Conservation (phyloP, 148 eudicot species). For the Vaccinium corymbosum region DNA sequence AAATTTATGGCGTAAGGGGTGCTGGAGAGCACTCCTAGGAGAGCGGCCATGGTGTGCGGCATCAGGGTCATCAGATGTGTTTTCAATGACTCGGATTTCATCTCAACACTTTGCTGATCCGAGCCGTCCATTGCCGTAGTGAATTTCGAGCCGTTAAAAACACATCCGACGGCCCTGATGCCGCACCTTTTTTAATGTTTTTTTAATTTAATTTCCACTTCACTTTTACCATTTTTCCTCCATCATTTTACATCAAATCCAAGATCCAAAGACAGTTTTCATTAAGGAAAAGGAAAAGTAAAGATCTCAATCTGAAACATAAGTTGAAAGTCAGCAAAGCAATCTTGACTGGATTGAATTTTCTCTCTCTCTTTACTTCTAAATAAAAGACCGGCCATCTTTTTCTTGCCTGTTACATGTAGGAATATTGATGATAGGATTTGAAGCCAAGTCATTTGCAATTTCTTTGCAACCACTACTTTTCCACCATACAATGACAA, state of each 20-base stretch:
- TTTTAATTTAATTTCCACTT: background rate
- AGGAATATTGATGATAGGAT: background rate
- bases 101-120: too few relatives aligned
- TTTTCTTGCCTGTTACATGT: background rate
- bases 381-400: background rate
- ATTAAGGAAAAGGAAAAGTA: background rate
- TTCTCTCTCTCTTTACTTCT: background rate
- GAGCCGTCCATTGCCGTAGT: too few relatives aligned
- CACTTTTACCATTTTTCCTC: background rate
- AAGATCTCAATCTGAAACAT: constrained; percentile 7
- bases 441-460: background rate
- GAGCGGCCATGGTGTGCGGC: too few relatives aligned
- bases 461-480: background rate
- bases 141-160: too few relatives aligned
- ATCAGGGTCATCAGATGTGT: too few relatives aligned
- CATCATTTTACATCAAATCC: background rate
- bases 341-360: background rate
- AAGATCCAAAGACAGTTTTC: background rate
- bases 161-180: too few relatives aligned
- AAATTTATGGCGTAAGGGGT: too few relatives aligned
- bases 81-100: too few relatives aligned
- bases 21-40: too few relatives aligned
- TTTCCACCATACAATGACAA: background rate
- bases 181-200: too few relatives aligned
- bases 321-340: background rate